Evolutionary conservation across 2,329 filamentous ascomycete species (phyloP).

Genomic region (Beauveria caledonica): DNA sequence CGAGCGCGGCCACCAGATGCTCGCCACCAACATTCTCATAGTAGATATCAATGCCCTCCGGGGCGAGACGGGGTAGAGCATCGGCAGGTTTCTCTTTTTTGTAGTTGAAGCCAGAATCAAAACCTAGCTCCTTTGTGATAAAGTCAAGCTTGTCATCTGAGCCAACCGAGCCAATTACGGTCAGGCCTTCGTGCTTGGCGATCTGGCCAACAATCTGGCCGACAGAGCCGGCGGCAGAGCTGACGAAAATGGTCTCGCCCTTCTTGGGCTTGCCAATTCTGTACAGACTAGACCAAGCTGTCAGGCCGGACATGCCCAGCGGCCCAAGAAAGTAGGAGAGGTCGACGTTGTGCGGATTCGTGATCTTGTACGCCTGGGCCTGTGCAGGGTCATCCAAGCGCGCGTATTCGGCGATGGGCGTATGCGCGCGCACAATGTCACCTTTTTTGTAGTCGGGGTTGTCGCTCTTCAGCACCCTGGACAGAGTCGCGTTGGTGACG

Average conservation of each 20-base stretch:
- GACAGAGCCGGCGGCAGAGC: constrained; percentile 71
- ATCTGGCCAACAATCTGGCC: constrained; percentile 78
- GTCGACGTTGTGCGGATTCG: constrained; percentile 63
- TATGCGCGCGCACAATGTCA: constrained; percentile 52
- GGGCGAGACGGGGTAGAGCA: constrained; percentile 62
- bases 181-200: constrained; percentile 71
- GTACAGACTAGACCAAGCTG: constrained; percentile 61
- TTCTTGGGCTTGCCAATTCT: constrained; percentile 55
- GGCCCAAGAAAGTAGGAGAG: constrained; percentile 62
- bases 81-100: constrained; percentile 67
- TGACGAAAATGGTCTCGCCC: constrained; percentile 74
- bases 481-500: constrained; percentile 55
- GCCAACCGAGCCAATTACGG: constrained; percentile 72
- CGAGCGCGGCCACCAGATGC: constrained; percentile 39
- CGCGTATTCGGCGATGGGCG: constrained; percentile 64
- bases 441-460: constrained; percentile 54
- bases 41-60: constrained; percentile 66
- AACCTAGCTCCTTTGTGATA: constrained; percentile 41
- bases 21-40: constrained; percentile 48
- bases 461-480: constrained; percentile 64
- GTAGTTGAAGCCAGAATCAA: constrained; percentile 70
- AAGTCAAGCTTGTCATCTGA: constrained; percentile 73
- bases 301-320: constrained; percentile 54
- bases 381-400: constrained; percentile 39
- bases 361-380: constrained; percentile 42